Evolutionary conservation across 2,329 filamentous ascomycete genomes (phyloP), one percentile per base, ranked within the genome.

Genomic region (Alternaria hordeiaustralica): DNA sequence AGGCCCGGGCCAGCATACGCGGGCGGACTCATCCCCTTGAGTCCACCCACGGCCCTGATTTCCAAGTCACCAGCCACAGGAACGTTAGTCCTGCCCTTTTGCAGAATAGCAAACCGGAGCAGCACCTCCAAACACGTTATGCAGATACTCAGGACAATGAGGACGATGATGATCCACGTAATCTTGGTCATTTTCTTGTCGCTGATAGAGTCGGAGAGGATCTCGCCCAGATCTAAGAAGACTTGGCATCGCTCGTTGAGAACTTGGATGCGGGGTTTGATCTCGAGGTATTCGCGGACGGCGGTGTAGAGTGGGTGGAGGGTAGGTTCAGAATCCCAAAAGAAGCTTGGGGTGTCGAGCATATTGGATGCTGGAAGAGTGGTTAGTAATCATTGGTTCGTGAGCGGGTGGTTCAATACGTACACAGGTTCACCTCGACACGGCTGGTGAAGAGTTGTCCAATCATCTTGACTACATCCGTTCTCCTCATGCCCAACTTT

Each of bases 381-480:
- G 50, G 15, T 67, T 55, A 69, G 68, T 53, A 23, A n/a, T n/a
- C 6, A 11, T 4, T 8, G 18, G 2, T 5, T 21, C 21, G 5
- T 49, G 44, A 11, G n/a, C n/a, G 13, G 18, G 13, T 12, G 18
- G 41, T 15, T n/a, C 21, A 18, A 84, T 21, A 55, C 92, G 85
- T 88, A 97, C 94, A 98, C 21, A 99, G 87, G 80, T 99, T 99
- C 55, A 99, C 96, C 72, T 99, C 95, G 2, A 99, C 96, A 53
- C 96, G 89, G 72, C 92, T 96, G 80, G 94, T 96, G 81, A 98
- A 99, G 15, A 99, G 84, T 49, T 91, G 87, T 1, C 96, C 96
- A 3, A 98, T 86, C 65, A 99, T 94, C 78, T 92, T 93, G 65
- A 98, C 92, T 58, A 99, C 95, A 78, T 98, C 94, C 46, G 91